These are phyloP conservation scores for Mycena rebaudengoi DNA, from an alignment of 768 basidiomycete species.

Conservation along the genomic window DNA sequence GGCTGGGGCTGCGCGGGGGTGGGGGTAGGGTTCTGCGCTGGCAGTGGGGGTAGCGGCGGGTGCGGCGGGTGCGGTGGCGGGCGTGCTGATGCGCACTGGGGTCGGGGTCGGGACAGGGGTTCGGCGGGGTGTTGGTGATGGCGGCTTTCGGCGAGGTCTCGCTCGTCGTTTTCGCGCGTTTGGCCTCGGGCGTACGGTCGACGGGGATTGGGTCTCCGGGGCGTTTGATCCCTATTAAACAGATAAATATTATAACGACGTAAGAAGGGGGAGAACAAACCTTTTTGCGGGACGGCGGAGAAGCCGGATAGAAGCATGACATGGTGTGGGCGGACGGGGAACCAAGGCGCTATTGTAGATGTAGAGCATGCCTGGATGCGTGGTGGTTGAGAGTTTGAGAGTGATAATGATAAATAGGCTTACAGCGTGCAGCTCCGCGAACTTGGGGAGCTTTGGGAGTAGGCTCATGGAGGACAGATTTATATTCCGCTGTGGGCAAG, in stretches of 20 bases:
- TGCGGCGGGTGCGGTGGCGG: slow-evolving; percentile 14
- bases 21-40: neutral
- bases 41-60: neutral
- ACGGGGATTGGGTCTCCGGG: slow-evolving; percentile 43
- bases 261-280: neutral
- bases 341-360: slow-evolving; percentile 60
- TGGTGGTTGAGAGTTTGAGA: neutral
- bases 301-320: slow-evolving; percentile 58
- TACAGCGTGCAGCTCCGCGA: slow-evolving; percentile 63
- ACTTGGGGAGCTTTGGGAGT: slow-evolving; percentile 50
- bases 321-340: slow-evolving; percentile 56
- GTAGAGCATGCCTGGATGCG: slow-evolving; percentile 44
- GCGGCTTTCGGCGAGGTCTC: slow-evolving; percentile 30
- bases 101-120: slow-evolving; percentile 32
- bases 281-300: slow-evolving; percentile 44
- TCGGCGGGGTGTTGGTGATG: slow-evolving; percentile 29
- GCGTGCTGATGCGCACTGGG: slow-evolving; percentile 18
- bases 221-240: slow-evolving; percentile 51
- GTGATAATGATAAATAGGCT: slow-evolving; percentile 26
- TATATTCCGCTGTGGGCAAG: slow-evolving; percentile 61
- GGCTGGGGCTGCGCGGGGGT: neutral
- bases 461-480: slow-evolving; percentile 61
- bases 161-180: slow-evolving; percentile 46
- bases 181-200: slow-evolving; percentile 54
- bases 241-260: neutral